Base-by-base conservation (phyloP, 2,329 filamentous ascomycete genomes). In the Hortaea sp. region DNA sequence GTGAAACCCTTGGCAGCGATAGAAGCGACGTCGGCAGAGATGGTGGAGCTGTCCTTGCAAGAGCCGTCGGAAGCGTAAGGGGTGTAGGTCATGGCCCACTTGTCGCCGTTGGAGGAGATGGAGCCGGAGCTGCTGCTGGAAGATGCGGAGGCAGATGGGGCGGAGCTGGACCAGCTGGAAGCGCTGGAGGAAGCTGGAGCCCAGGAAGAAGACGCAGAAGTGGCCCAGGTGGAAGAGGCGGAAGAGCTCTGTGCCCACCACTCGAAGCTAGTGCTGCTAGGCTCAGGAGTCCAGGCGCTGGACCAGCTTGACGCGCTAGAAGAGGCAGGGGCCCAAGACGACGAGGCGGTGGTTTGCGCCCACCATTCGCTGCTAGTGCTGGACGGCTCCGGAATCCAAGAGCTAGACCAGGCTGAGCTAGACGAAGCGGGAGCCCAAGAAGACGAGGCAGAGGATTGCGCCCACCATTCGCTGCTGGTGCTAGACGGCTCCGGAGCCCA, bases 1-100 rank as follows among this genome's bases (percentile, higher is more conserved):
- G 76, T 81, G 71, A 83, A 84, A 40, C 69, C 70, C 49, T 69
- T 66, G 41, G 58, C 56, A 42, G 65, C 61, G 58, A 73, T 72
- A 51, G 57, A 54, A 49, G 59, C 58, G 51, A 73, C 65, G 56
- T 73, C 70, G 27, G 50, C 38, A 47, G 60, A 50, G 50, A 73
- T 65, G 47, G 66, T 62, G 41, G 46, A 49, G 20, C 59, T 59
- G 41, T 63, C 56, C 59, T 70, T 71, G 68, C 70, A 73, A 44
- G 62, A 47, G 46, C 69, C 69, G 42, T 58, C 54, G 13, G 57
- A 44, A 49, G 64, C 63, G 61, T 72, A 73, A 11, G 70, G 69
- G 12, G 70, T 73, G 65, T 73, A 73, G 58, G 69, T 70, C 53
- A 73, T 69, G 53, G 67, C 64, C 69, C 69, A 71, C 66, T 53